A percentile compares a stretch with the other conserved stretches of the same genome.
These are phyloP conservation scores for Fusarium devonianum DNA, from an alignment of 2,329 filamentous ascomycete species.

Conservation along the genomic window DNA sequence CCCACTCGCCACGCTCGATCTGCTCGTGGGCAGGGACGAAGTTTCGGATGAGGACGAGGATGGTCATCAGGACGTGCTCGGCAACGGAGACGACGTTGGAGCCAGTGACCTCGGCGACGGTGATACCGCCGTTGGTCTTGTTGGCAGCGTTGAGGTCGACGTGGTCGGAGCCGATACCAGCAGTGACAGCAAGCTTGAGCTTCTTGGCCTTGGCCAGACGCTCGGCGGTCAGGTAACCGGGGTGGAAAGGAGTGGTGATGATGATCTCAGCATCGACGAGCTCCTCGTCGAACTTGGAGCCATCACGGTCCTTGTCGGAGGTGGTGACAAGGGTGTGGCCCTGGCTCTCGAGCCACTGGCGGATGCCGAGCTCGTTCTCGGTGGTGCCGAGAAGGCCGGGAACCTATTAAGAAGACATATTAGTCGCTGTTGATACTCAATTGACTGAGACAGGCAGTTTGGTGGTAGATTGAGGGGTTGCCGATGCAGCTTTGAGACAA, in stretches of 20 bases:
- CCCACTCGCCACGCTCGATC: constrained; percentile 88
- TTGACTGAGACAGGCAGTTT: constrained; percentile 12
- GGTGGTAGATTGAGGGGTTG: constrained; percentile 7
- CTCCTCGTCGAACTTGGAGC: constrained; percentile 94
- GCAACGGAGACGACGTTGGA: constrained; percentile 98
- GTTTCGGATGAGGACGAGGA: constrained; percentile 94
- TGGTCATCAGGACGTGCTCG: constrained; percentile 99
- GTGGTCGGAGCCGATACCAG: constrained; percentile 98
- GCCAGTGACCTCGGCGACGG: constrained; percentile 96
- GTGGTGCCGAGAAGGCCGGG: constrained; percentile 91
- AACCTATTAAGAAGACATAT: constrained; percentile 53
- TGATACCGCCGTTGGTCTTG: constrained; percentile 97
- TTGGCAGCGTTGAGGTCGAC: constrained; percentile 97
- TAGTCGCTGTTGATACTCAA: constrained; percentile 25
- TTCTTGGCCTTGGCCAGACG: constrained; percentile 98
- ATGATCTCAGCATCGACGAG: constrained; percentile 97
- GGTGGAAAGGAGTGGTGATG: constrained; percentile 99
- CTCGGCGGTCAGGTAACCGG: constrained; percentile 95
- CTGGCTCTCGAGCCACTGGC: constrained; percentile 97
- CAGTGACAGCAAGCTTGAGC: constrained; percentile 95
- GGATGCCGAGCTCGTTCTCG: constrained; percentile 96
- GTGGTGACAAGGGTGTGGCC: constrained; percentile 97
- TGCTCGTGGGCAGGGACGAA: constrained; percentile 97
- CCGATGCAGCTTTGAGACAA: constrained; percentile 16
- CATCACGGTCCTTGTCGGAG: constrained; percentile 94